Base-by-base conservation (phyloP, 1,139 yeast genomes). In the Hanseniaspora gamundiae region DNA sequence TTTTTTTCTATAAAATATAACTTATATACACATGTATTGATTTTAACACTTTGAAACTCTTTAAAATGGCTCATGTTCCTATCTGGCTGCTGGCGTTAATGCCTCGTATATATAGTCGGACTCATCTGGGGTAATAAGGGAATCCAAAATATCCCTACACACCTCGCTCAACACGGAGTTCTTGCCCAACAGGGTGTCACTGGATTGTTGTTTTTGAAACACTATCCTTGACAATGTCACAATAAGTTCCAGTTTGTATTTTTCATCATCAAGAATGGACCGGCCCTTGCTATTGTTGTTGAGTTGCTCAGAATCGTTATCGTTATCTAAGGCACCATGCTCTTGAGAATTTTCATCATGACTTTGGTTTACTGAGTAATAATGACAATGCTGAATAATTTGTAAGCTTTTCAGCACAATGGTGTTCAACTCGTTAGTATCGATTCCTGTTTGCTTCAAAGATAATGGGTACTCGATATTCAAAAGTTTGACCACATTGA, bases 61-160 rank as follows among this genome's bases (percentile, higher is more conserved):
- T 9, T 7, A 17, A 9, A 11, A 17, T 4, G 36, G 9, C 22
- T 7, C 6, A 16, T 33, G 22, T 17, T 17, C 4, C n/a, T 19
- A 17, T 11, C 22, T 33, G 8, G 22, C 3, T 17, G 67, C 71
- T 45, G 67, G 60, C 48, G 76, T 76, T 74, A 82, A 78, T 46
- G 81, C 77, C 47, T 73, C 66, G 58, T 77, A 84, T 47, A 85
- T 65, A 45, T 78, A 75, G 58, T 85, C 94, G 0, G 87, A 87
- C 52, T 84, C 94, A 50, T 83, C 86, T 54, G 79, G 79, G 10
- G 86, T 81, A 9, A 79, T 74, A 49, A 80, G 75, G 36, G 71
- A 70, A 45, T 81, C 87, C 46, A 86, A 64, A 20, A 86, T 72
- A 51, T 80, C 86, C 51, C 87, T 69, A 0, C 42, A 30, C n/a